phyloP scores from a whole-genome alignment of 495 filamentous ascomycete genomes.

The Trichoderma gamsii region DNA sequence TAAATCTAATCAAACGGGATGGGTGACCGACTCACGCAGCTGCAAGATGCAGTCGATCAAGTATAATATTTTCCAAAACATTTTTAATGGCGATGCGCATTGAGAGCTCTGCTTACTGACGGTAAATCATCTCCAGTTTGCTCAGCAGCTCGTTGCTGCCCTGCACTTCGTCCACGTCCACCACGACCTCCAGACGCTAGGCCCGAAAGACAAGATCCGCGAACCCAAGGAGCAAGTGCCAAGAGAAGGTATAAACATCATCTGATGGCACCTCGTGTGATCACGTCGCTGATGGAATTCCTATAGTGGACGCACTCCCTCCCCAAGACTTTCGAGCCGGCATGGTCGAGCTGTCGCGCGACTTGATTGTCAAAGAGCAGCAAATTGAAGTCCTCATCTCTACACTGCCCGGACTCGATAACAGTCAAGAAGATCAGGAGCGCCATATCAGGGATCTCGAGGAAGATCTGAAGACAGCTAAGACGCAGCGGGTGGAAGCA shows the following conservation, averaged over 20 bases:
- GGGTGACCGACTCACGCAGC: conserved; percentile 87
- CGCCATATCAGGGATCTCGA: conserved; percentile 68
- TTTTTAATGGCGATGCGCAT: neutral
- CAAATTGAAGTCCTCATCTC: conserved; percentile 87
- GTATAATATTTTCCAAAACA: conserved; percentile 34
- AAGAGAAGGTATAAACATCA: conserved; percentile 29
- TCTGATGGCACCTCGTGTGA: too few relatives aligned
- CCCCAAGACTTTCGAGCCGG: conserved; percentile 61
- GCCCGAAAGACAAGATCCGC: conserved; percentile 50
- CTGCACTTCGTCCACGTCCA: conserved; percentile 77
- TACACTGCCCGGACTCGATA: conserved; percentile 77
- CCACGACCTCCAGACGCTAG: conserved; percentile 67
- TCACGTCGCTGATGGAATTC: conserved; percentile 16
- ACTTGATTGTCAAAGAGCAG: conserved; percentile 85
- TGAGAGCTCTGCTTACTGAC: neutral
- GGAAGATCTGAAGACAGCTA: conserved; percentile 63
- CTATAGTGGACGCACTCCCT: conserved; percentile 52
- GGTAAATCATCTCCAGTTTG: conserved; percentile 50
- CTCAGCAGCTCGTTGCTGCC: conserved; percentile 81
- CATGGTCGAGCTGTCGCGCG: conserved; percentile 75
- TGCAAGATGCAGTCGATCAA: conserved; percentile 92
- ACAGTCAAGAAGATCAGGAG: conserved; percentile 77
- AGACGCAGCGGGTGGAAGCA: conserved; percentile 64
- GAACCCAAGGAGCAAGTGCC: conserved; percentile 46
- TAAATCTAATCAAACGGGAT: conserved; percentile 40